Base-by-base conservation (phyloP, 139 green algal genomes). In the Dunaliella sp. region DNA sequence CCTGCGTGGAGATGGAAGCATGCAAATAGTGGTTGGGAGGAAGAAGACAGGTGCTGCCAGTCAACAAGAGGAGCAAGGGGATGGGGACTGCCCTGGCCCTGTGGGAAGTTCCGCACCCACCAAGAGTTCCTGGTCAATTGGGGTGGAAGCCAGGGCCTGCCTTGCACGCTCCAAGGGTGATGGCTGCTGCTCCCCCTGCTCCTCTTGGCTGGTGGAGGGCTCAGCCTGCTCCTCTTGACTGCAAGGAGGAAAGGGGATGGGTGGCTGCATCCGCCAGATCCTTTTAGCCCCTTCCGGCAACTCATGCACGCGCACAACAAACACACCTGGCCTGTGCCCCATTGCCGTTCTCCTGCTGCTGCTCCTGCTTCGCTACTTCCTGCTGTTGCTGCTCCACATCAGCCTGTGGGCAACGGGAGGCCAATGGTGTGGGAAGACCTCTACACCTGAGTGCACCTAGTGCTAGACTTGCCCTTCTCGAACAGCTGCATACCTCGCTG, bases 1-100 rank as follows among this genome's bases (percentile, higher is more conserved):
- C 85, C 91, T 92, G 86, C 48, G 80, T 24, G 76, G 12, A 16
- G 7, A 26, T 65, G 48, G 7, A 65, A 65, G 48, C 48, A 65
- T 7, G 7, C 7, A 65, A 65, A 65, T 65, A 65, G 7, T 65
- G n/a, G n/a, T n/a, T n/a, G n/a, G n/a, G n/a, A n/a, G n/a, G n/a
- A n/a, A n/a, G n/a, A n/a, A n/a, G n/a, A n/a, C n/a, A n/a, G n/a
- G n/a, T n/a, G n/a, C n/a, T n/a, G n/a, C n/a, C n/a, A n/a, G 48
- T 16, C 7, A 65, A 26, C 48, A 7, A 65, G 48, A 65, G 48
- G 7, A 26, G 48, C 48, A 65, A 65, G 48, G 48, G 48, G 48
- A 65, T 16, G 7, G 48, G 48, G 16, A 65, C 7, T 65, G n/a
- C n/a, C n/a, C n/a, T n/a, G n/a, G n/a, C n/a, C 48, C 7, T 65